Evolutionary conservation across 106 monocot genomes (phyloP), one percentile per base, ranked within the genome.

Genomic region (Chionographis japonica): DNA sequence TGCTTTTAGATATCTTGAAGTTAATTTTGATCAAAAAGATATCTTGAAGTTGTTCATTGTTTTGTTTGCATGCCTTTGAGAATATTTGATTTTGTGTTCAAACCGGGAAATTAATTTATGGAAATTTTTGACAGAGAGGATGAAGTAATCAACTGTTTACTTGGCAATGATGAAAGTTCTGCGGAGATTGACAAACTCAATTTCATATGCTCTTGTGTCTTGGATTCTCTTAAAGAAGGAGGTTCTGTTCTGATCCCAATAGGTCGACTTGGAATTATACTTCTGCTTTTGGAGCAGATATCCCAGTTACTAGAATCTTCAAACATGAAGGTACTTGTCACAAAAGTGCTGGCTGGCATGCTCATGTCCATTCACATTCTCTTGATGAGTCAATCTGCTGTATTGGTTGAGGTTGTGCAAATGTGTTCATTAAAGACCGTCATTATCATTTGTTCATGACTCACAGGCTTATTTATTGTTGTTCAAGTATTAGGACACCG

Each of bases 231-330:
- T 42, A 74, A 78, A 54, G 80, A 58, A 68, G 87, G 97, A 15
- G 92, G 92, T 74, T 90, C 92, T 75, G 90, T 87, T 75, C 68
- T 98, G 49, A 85, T 98, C 54, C 92, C 92, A 35, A 71, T 85
- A 67, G 89, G 87, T 17, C 84, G 83, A 63, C 63, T 87, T 73
- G 90, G 87, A 40, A 59, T 79, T 13, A 17, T 88, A 54, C 77
- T 90, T 27, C 65, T 74, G 40, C 85, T 98, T 69, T 49, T 98
- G 68, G 93, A 98, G 75, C 54, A 71, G 50, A 78, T 98, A 70
- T 81, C 82, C 9, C 50, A 79, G 20, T 60, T 58, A 62, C 75
- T 98, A 17, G 80, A 85, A 63, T 68, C 72, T 61, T 78, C 57
- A 37, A 68, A 83, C 46, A 13, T 98, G 50, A 74, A 87, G 87